Percentiles rank a stretch among this genome's conserved stretches.
These are phyloP conservation scores for Crucibulum laeve DNA, from an alignment of 768 basidiomycete species.

Conservation along the genomic window DNA sequence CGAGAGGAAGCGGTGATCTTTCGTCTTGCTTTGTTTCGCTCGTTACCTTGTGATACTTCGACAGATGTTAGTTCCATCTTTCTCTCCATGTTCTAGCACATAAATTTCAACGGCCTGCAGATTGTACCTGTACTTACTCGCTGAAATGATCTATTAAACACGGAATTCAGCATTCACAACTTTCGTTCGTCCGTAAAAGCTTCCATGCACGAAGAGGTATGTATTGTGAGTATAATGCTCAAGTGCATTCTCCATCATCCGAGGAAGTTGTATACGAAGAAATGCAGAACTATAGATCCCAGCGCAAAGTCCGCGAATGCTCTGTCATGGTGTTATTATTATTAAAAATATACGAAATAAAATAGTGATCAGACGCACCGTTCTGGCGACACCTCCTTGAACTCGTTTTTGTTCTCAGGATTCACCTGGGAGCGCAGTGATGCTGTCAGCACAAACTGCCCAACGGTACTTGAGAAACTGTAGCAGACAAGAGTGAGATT, in stretches of 20 bases:
- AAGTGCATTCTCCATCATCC: slow-evolving; percentile 61
- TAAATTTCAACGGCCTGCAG: too few relatives aligned
- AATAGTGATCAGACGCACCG: slow-evolving; percentile 46
- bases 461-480: slow-evolving; percentile 90
- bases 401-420: slow-evolving; percentile 74
- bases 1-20: slow-evolving; percentile 45
- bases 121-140: background rate
- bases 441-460: slow-evolving; percentile 95
- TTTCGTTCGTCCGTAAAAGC: too few relatives aligned
- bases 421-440: slow-evolving; percentile 91
- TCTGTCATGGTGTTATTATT: slow-evolving; percentile 38
- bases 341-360: background rate
- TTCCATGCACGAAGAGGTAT: too few relatives aligned
- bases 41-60: too few relatives aligned
- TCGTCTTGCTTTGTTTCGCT: too few relatives aligned
- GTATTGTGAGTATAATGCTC: too few relatives aligned
- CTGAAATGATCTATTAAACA: background rate
- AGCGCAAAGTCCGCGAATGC: slow-evolving; percentile 96
- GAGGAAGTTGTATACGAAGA: slow-evolving; percentile 98
- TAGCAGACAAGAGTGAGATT: slow-evolving; percentile 1
- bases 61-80: too few relatives aligned
- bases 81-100: too few relatives aligned
- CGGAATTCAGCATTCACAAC: background rate
- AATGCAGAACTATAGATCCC: slow-evolving; percentile 94
- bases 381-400: slow-evolving; percentile 92